Evolutionary conservation across 1,284 basidiomycete species (phyloP), one percentile per base, ranked within the genome.

Genomic region (Ganoderma sp.): DNA sequence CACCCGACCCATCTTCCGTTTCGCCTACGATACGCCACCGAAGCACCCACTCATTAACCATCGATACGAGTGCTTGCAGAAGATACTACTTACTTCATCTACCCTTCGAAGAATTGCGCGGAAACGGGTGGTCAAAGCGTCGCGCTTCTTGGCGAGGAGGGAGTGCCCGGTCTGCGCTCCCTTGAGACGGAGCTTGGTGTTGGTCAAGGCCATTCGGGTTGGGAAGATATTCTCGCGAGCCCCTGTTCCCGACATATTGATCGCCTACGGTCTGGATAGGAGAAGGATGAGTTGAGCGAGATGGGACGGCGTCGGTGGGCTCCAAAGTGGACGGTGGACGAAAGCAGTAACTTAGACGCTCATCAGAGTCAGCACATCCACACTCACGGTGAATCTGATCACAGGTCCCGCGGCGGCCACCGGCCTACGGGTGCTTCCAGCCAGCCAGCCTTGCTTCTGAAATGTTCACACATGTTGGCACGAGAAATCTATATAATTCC

Each of bases 81-180:
- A 2, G 10, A 6, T 22, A 7, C 15, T 32, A 79, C 88, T 73
- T 74, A 94, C 95, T 85, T 99, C 98, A 78, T 99, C 97, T 50
- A 97, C 95, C 80, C 96, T 97, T 80, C 86, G 88, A 71, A 97
- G 82, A 75, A 97, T 97, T 25, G 91, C 88, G 69, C 96, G 87
- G 83, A 99, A 99, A 73, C 96, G 87, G 60, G 95, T 97, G 41
- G 93, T 97, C 71, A 98, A 84, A 50, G 97, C 97, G 85, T 99
- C 97, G 65, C 96, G 90, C 83, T 99, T 99, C 88, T 98, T 98
- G 59, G 97, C 97, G 52, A 99, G 88, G 19, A 99, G 84, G 0
- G 96, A 98, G 81, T 99, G 97, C 10, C 97, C 97, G 0, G 96
- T 99, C 82, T 99, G 96, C 8, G 98, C 98, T 37, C 97, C 93